phyloP scores from a whole-genome alignment of 441 rosid species.

The Corymbia calophylla region DNA sequence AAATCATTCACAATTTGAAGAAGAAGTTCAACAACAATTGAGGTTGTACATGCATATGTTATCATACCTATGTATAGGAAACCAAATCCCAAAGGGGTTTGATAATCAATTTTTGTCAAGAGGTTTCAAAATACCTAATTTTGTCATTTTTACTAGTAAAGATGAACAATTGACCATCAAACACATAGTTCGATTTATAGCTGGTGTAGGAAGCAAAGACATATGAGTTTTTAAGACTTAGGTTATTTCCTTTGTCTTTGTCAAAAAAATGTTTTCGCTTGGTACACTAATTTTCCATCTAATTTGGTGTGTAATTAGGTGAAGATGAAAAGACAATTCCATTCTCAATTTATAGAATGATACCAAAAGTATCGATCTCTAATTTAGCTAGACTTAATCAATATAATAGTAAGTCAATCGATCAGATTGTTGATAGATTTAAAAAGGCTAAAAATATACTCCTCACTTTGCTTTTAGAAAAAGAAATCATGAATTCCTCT shows the following conservation, averaged over 20 bases:
- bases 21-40: not conserved
- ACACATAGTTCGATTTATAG: not conserved
- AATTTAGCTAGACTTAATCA: not conserved
- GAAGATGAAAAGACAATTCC: not conserved
- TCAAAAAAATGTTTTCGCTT: too few species aligned
- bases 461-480: not conserved
- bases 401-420: too few species aligned
- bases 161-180: not conserved
- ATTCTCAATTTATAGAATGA: not conserved
- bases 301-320: not conserved
- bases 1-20: fast-evolving
- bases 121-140: not conserved
- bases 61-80: not conserved
- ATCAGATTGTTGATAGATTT: not conserved
- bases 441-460: too few species aligned
- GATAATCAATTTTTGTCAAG: not conserved
- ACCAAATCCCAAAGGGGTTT: too few species aligned
- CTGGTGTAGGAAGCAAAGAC: not conserved
- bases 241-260: not conserved
- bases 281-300: not conserved
- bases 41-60: not conserved
- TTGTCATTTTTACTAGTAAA: not conserved
- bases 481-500: not conserved
- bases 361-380: not conserved
- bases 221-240: not conserved